Base-by-base conservation (phyloP, 768 basidiomycete genomes). In the Gloeostereum incarnatum region DNA sequence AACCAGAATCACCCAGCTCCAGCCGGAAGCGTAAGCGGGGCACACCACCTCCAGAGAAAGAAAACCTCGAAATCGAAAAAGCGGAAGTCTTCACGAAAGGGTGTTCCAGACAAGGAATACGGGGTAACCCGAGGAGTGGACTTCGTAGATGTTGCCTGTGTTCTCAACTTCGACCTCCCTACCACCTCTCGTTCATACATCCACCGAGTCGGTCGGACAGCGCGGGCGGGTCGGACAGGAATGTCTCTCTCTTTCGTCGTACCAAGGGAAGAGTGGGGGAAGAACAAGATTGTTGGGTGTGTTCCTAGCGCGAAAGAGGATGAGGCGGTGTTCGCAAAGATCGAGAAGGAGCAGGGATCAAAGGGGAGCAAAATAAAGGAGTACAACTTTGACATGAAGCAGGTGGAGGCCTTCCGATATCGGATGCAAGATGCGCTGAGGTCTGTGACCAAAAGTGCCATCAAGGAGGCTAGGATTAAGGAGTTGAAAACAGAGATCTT, bases 121-220 rank as follows among this genome's bases (percentile, higher is more conserved):
- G 91, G 93, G 24, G 87, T 97, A 35, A 90, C 90, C 1, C 84
- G 96, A 32, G 96, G 96, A 2, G 79, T 98, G 41, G 96, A 99
- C 60, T 99, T 99, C 57, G 73, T 97, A 45, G 87, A 96, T 47
- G 96, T 98, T 39, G 80, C 92, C 7, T 97, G 93, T 49, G 94
- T 99, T 3, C 73, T 99, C 56, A 99, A 99, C 65, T 99, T 98
- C 59, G 96, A 99, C 59, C 71, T 98, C n/a, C 96, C 96, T 1
- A 66, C 76, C 1, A 81, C 90, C 0, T 72, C 87, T 3, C 81
- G 80, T 13, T 75, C 91, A 9, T 99, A 99, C 54, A 92, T 87
- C 0, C 96, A 99, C 56, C 82, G 96, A 35, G 84, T 98, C 11
- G 96, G 96, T 9, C 80, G 96, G 18, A 99, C 96, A 0, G 96